These are phyloP conservation scores for Microcera coccophila DNA, from an alignment of 2,329 filamentous ascomycete species.

Conservation along the genomic window DNA sequence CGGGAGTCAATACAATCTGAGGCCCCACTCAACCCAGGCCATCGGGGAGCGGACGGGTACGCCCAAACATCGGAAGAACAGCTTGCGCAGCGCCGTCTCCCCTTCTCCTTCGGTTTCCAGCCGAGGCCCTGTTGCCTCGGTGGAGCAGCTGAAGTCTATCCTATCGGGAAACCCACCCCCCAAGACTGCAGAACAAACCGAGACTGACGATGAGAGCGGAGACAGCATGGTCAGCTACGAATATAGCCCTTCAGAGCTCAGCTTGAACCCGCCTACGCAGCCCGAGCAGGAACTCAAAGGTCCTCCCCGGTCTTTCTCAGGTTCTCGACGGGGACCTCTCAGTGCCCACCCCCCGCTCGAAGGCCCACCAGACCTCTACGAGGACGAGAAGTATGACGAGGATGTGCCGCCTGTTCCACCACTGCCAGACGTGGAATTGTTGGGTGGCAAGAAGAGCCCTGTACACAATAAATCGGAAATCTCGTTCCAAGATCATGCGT, in stretches of 20 bases:
- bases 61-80: constrained; percentile 50
- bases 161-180: constrained; percentile 48
- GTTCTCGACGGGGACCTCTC: constrained; percentile 39
- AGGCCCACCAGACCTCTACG: constrained; percentile 25
- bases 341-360: constrained; percentile 41
- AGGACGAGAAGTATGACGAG: constrained; percentile 31
- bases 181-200: constrained; percentile 35
- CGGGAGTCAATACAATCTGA: constrained; percentile 48
- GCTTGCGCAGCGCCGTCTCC: constrained; percentile 50
- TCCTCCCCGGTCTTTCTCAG: constrained; percentile 32
- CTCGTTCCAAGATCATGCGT: constrained; percentile 35
- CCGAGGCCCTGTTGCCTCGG: constrained; percentile 53
- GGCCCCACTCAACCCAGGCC: constrained; percentile 44
- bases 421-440: constrained; percentile 40
- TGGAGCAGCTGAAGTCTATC: constrained; percentile 61
- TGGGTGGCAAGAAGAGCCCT: constrained; percentile 29
- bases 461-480: constrained; percentile 24
- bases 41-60: constrained; percentile 34
- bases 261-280: constrained; percentile 47
- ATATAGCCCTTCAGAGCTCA: constrained; percentile 62
- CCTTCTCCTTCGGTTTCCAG: constrained; percentile 41
- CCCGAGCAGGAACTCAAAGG: constrained; percentile 30
- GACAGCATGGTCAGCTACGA: constrained; percentile 72
- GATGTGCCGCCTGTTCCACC: constrained; percentile 55
- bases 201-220: constrained; percentile 48